Evolutionary conservation across 2,329 filamentous ascomycete species (phyloP), one percentile per base, ranked within the genome.

Genomic region (Hawksworthiomyces lignivorus): DNA sequence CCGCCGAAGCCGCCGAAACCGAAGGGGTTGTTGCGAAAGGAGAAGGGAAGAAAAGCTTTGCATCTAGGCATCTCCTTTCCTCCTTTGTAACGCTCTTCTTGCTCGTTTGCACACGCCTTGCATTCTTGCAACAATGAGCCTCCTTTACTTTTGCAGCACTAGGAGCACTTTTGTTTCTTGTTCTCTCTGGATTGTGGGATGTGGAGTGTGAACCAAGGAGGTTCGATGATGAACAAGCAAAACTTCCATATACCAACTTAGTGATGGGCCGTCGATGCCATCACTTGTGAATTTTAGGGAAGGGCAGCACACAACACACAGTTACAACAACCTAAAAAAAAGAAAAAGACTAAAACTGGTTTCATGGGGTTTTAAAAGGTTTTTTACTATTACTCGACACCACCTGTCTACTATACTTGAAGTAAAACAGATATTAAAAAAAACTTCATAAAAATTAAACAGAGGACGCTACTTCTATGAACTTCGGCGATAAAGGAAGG

Each of bases 121-220:
- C n/a, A n/a, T n/a, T n/a, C n/a, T n/a, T n/a, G n/a, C n/a, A n/a
- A n/a, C n/a, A n/a, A n/a, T n/a, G n/a, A n/a, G n/a, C n/a, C n/a
- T n/a, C n/a, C n/a, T 24, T 35, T 41, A 33, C 39, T 41, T 35
- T 36, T 26, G n/a, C n/a, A n/a, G 20, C n/a, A 27, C 31, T 41
- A 26, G 39, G 30, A 11, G 39, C 45, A 39, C 32, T 33, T 22
- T 24, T 43, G 36, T 41, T 41, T 43, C 44, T 48, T 38, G 32
- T 47, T 48, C 37, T 46, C 37, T 46, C 38, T 42, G 39, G 38
- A 46, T 35, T 26, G 30, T 28, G 28, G 33, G 34, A 20, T 44
- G 44, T 33, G n/a, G n/a, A n/a, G n/a, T n/a, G n/a, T n/a, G n/a
- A n/a, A n/a, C n/a, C n/a, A n/a, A n/a, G n/a, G n/a, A n/a, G n/a